Evolutionary conservation across 495 filamentous ascomycete species (phyloP).

Genomic region (Neurospora sp.): DNA sequence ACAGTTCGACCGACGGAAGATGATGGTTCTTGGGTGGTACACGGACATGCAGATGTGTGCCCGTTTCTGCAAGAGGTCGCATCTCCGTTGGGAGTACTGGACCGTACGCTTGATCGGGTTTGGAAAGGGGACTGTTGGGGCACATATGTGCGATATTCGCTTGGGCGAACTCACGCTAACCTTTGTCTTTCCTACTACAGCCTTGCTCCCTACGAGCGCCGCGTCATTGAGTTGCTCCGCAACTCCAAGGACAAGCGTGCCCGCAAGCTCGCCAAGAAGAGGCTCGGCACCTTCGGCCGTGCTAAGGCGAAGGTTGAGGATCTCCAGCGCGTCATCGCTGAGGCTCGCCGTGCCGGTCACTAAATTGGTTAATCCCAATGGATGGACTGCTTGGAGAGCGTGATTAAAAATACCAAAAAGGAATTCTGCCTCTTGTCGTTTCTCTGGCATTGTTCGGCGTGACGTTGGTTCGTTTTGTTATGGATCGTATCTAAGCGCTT

Average conservation of each 20-base stretch:
- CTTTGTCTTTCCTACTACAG: slow-evolving; percentile 11
- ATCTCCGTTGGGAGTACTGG: neutral
- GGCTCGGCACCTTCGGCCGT: slow-evolving; percentile 94
- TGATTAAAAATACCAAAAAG: slow-evolving; percentile 4
- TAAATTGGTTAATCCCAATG: slow-evolving; percentile 36
- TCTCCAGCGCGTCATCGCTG: slow-evolving; percentile 92
- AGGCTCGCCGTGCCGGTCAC: slow-evolving; percentile 75
- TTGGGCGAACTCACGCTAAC: slow-evolving; percentile 5
- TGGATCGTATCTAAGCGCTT: neutral
- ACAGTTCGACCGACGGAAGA: neutral
- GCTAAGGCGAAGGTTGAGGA: slow-evolving; percentile 99
- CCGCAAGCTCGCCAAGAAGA: slow-evolving; percentile 98
- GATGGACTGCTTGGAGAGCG: slow-evolving; percentile 1
- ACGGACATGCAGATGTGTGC: neutral
- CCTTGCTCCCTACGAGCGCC: slow-evolving; percentile 94
- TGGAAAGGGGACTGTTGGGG: neutral
- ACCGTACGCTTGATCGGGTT: neutral
- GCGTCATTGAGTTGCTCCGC: slow-evolving; percentile 94
- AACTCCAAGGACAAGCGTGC: slow-evolving; percentile 99
- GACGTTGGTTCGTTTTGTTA: slow-evolving; percentile 4
- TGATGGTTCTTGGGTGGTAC: neutral
- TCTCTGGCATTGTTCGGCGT: slow-evolving; percentile 11
- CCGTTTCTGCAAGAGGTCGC: neutral
- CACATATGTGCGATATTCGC: neutral
- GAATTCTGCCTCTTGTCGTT: slow-evolving; percentile 13